Evolutionary conservation across 306 rosid species (phyloP), one percentile per base, ranked within the genome.

Genomic region (Cucurbita maxima): DNA sequence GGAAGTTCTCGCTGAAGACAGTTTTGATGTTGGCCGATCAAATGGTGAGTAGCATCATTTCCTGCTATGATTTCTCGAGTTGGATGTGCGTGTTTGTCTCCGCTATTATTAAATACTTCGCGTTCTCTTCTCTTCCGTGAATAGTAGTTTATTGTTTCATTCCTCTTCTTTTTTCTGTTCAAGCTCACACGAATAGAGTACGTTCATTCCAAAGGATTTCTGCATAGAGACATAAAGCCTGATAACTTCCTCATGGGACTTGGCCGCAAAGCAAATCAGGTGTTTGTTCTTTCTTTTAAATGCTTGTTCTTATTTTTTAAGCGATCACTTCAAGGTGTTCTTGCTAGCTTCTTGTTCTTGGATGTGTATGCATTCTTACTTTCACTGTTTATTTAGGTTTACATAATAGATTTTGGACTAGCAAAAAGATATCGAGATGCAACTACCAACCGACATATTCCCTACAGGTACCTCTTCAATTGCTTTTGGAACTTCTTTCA

Each of bases 201-300:
- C 69, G 89, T 84, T 75, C 99, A 94, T 79, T 91, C 99, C n/a
- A 94, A 91, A 78, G 99, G 99, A 50, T 94, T 82, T 74, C 82
- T 94, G 69, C 99, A 91, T 14, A 87, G 99, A 82, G 99, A 94
- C 72, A 84, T 94, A 58, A 94, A 94, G 77, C 99, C 99, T 25
- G 99, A 94, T 81, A 94, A 94, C 83, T 94, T 94, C 82, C 96
- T 94, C 59, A 94, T 94, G 98, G 97, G 98, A 56, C 96, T 94
- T 80, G 97, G 97, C 75, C 95, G 98, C 63, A 94, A 94, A 82
- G 98, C 98, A 71, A 94, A 90, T 82, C 98, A 89, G 96, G 98
- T 94, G 72, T 74, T 30, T 44, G 40, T 50, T 75, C n/a, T 12
- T 19, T 8, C 30, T n/a, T 8, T 8, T 8, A 10, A 19, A 48